phyloP scores from a whole-genome alignment of 2,329 filamentous ascomycete species.

The Verticillium longisporum region DNA sequence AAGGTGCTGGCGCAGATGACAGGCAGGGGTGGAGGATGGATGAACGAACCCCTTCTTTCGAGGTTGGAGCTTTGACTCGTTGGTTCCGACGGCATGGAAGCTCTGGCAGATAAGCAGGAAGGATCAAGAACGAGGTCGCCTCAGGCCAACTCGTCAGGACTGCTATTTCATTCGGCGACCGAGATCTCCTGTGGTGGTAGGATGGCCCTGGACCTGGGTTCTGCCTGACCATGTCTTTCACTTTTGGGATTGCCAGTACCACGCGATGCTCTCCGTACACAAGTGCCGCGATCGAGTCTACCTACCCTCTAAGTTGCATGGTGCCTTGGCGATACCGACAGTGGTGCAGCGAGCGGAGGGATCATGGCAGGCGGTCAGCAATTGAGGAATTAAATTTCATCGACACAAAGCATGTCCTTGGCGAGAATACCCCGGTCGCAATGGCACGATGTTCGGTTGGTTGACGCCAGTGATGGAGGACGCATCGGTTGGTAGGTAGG shows the following conservation, averaged over 20 bases:
- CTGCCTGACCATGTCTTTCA: neutral
- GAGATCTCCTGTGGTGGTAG: neutral
- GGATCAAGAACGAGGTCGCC: neutral
- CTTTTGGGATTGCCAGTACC: neutral
- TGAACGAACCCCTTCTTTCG: neutral
- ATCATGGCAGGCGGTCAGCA: neutral
- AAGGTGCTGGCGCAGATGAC: neutral
- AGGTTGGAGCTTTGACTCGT: neutral
- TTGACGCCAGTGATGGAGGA: neutral
- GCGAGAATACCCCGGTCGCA: neutral
- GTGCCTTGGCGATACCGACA: neutral
- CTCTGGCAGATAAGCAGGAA: neutral
- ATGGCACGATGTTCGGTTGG: neutral
- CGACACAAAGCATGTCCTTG: neutral
- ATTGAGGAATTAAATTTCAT: neutral
- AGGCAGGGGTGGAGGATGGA: neutral
- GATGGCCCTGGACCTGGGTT: neutral
- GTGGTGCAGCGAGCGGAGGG: neutral
- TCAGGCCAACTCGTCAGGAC: neutral
- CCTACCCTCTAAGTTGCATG: neutral
- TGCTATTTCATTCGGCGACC: neutral
- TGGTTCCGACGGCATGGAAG: neutral
- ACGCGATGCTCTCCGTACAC: neutral
- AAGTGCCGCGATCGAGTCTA: neutral
- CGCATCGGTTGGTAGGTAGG: neutral